Percentiles rank a stretch among this genome's conserved stretches.
Evolutionary conservation across 2,329 filamentous ascomycete genomes (phyloP).

Genomic region (Fusarium sp.): DNA sequence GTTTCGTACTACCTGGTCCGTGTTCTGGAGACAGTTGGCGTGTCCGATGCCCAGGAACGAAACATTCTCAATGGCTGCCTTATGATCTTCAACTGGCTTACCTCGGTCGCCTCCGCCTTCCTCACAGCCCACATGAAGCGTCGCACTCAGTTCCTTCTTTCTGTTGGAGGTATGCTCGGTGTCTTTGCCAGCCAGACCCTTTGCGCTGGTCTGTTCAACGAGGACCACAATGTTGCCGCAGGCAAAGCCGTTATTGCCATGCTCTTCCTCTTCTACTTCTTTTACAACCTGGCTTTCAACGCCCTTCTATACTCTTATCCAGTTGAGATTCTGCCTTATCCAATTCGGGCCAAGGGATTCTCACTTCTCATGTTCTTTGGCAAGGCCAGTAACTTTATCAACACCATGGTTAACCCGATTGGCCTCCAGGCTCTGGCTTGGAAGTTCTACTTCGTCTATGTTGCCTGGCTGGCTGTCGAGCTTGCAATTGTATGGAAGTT

Average conservation of each 20-base stretch:
- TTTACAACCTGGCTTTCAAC: slow-evolving; percentile 39
- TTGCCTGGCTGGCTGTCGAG: slow-evolving; percentile 2
- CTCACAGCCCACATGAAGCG: slow-evolving; percentile 27
- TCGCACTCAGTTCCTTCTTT: slow-evolving; percentile 35
- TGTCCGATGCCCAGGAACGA: neutral
- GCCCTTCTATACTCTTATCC: slow-evolving; percentile 31
- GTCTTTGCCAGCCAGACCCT: slow-evolving; percentile 31
- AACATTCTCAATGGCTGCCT: slow-evolving; percentile 38
- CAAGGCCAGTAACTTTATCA: slow-evolving; percentile 12
- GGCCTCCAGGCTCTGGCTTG: neutral
- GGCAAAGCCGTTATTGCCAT: slow-evolving; percentile 20
- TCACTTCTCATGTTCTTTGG: slow-evolving; percentile 34
- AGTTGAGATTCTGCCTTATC: slow-evolving; percentile 24
- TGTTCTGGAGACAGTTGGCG: slow-evolving; percentile 12
- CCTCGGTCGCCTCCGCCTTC: slow-evolving; percentile 26
- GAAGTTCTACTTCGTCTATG: slow-evolving; percentile 6
- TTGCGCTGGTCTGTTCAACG: slow-evolving; percentile 28
- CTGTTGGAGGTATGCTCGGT: slow-evolving; percentile 25
- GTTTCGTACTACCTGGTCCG: slow-evolving; percentile 27
- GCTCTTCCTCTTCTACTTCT: slow-evolving; percentile 31
- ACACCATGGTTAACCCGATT: slow-evolving; percentile 6
- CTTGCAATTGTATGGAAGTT: neutral
- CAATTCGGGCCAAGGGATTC: slow-evolving; percentile 29
- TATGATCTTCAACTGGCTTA: slow-evolving; percentile 41
- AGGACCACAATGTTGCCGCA: slow-evolving; percentile 6